Conservation (phyloP, 2,329 filamentous ascomycete species). For the Whalleya microplaca region DNA sequence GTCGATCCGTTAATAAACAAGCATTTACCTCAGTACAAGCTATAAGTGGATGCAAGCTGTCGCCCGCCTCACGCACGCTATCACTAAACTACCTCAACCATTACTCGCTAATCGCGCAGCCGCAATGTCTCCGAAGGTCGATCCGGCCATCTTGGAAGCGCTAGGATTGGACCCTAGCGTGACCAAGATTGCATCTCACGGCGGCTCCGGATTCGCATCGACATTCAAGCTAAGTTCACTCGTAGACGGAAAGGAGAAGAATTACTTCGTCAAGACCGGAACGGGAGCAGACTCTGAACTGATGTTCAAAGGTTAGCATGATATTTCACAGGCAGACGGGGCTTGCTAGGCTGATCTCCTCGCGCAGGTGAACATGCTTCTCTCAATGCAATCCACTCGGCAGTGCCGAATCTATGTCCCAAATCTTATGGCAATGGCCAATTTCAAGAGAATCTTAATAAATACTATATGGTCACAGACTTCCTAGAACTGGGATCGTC, state of each 20-base stretch:
- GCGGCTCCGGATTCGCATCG: constrained; percentile 69
- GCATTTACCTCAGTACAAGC: neutral
- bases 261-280: constrained; percentile 76
- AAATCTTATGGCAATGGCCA: constrained; percentile 73
- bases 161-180: constrained; percentile 59
- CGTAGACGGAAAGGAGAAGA: constrained; percentile 51
- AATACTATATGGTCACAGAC: constrained; percentile 71
- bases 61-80: constrained; percentile 1
- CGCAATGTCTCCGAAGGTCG: constrained; percentile 54
- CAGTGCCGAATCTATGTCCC: constrained; percentile 77
- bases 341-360: constrained; percentile 39
- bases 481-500: constrained; percentile 69
- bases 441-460: constrained; percentile 54
- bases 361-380: constrained; percentile 77
- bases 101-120: neutral
- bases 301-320: constrained; percentile 68
- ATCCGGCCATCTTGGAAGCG: constrained; percentile 64
- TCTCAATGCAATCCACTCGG: constrained; percentile 76
- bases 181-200: constrained; percentile 62
- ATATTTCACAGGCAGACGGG: constrained; percentile 16
- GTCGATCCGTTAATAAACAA: neutral
- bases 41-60: constrained; percentile 10
- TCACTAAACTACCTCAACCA: neutral
- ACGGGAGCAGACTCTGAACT: constrained; percentile 59
- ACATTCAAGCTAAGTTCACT: constrained; percentile 61